Evolutionary conservation across 257 asterid species (phyloP), one percentile per base, ranked within the genome.

Genomic region (Nemophila menziesii): DNA sequence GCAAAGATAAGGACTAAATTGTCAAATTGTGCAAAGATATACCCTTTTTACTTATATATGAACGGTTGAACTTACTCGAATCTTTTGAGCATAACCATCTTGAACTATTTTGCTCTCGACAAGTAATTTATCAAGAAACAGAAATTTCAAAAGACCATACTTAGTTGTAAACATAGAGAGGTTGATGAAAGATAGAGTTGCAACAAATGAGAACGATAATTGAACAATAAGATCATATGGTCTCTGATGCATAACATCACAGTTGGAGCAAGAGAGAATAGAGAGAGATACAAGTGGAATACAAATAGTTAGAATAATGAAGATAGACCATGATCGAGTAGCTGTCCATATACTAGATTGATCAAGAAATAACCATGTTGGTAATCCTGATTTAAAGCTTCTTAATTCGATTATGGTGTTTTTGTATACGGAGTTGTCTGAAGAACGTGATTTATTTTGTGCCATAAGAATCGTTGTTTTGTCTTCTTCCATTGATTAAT

Each of bases 251-350:
- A 29, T 48, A 13, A 60, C 20, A 58, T 84, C 97, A 14, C 95
- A 84, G 33, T 42, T 61, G 4, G 66, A n/a, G 48, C 97, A 83
- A 4, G 86, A 69, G 47, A 78, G 78, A 10, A 65, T 51, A 2
- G 74, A 60, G 79, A 83, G 93, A 33, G 89, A 89, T 0, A 75
- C 74, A n/a, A 80, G 40, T 0, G 95, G 97, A 13, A 89, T 75
- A 5, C 69, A 80, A n/a, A 89, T 57, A 10, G 80, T 58, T 0
- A 89, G 78, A 38, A 89, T 51, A 22, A 70, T 71, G 67, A 89
- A 89, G 27, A 89, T 46, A 0, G 92, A 80, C 95, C 97, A 89
- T 0, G 97, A 89, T 0, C 83, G 72, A 50, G 81, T 73, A 1
- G 90, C 71, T 27, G 62, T 66, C 93, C 92, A 89, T 11, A 78